Percentiles rank a stretch among this genome's conserved stretches.
Evolutionary conservation across 306 rosid genomes (phyloP).

Genomic region (Mimosa bimucronata): DNA sequence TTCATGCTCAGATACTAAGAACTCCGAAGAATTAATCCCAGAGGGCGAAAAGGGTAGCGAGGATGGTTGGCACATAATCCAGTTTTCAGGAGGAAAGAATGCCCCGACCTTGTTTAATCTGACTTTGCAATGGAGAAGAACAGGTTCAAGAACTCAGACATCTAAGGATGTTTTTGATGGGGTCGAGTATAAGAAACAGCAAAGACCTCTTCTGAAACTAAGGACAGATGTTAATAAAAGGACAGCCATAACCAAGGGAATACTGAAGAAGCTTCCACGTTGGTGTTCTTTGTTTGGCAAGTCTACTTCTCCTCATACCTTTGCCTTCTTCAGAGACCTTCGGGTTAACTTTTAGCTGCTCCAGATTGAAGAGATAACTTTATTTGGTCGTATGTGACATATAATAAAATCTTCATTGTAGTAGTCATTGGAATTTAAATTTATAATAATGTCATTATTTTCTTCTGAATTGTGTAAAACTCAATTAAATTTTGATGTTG

Average conservation of each 20-base stretch:
- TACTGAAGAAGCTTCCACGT: slow-evolving; percentile 74
- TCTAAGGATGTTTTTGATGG: slow-evolving; percentile 18
- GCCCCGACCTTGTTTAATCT: slow-evolving; percentile 65
- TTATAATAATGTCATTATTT: not conserved
- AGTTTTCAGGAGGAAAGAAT: slow-evolving; percentile 81
- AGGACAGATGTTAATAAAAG: slow-evolving; percentile 71
- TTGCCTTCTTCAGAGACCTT: slow-evolving; percentile 74
- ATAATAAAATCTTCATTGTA: slow-evolving; percentile 22
- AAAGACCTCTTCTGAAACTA: slow-evolving; percentile 67
- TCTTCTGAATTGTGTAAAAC: not conserved
- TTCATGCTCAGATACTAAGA: slow-evolving; percentile 46
- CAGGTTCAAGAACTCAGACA: slow-evolving; percentile 38
- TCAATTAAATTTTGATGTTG: not conserved
- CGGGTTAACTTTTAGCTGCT: slow-evolving; percentile 58
- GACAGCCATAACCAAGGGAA: slow-evolving; percentile 60
- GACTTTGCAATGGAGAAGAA: slow-evolving; percentile 58
- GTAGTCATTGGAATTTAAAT: slow-evolving; percentile 25
- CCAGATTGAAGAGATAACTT: slow-evolving; percentile 7
- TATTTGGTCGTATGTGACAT: not conserved
- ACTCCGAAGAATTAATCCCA: slow-evolving; percentile 63
- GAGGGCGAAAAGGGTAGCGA: slow-evolving; percentile 52
- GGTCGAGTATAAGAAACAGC: not conserved
- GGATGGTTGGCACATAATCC: slow-evolving; percentile 83
- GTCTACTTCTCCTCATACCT: slow-evolving; percentile 78
- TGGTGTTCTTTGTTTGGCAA: slow-evolving; percentile 96